Evolutionary conservation across 352 stramenopile genomes (phyloP).

Genomic region (Pythium folliculosum): DNA sequence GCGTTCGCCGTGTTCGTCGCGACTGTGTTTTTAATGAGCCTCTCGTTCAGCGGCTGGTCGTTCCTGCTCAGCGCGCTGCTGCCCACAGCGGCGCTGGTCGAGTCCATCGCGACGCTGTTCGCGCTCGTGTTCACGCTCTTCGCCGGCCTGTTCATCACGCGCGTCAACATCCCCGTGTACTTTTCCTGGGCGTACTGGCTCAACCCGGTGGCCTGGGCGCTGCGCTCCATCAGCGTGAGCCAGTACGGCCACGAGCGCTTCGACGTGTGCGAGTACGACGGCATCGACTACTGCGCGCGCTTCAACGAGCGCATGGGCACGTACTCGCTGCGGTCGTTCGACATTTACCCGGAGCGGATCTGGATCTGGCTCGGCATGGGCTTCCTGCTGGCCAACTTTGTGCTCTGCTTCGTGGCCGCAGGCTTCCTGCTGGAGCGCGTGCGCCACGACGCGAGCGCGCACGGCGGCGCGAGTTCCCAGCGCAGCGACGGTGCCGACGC

Average conservation of each 20-base stretch:
- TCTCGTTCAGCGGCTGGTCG: constrained; percentile 33
- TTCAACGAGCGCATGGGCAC: constrained; percentile 25
- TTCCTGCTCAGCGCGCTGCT: constrained; percentile 14
- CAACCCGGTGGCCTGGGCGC: constrained; percentile 39
- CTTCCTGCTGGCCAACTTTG: constrained; percentile 23
- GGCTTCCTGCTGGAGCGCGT: constrained; percentile 30
- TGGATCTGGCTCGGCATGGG: constrained; percentile 30
- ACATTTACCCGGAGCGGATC: constrained; percentile 14
- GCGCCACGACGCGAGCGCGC: constrained; percentile 16
- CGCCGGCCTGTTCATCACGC: constrained; percentile 38
- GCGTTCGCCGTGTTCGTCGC: constrained; percentile 59
- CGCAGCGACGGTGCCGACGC: constrained; percentile 43
- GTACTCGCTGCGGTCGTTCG: constrained; percentile 28
- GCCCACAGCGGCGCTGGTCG: constrained; percentile 25
- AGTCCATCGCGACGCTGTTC: constrained; percentile 27
- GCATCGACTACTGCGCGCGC: constrained; percentile 27
- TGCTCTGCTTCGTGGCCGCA: constrained; percentile 25
- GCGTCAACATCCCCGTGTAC: constrained; percentile 32
- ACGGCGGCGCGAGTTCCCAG: constrained; percentile 47
- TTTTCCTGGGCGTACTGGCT: constrained; percentile 47
- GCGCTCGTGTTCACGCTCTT: constrained; percentile 42
- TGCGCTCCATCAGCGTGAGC: constrained; percentile 29
- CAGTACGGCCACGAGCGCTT: constrained; percentile 28
- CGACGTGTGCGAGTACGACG: constrained; percentile 22
- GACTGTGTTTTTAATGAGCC: constrained; percentile 51